Conservation (phyloP, 2,329 filamentous ascomycete species). For the Talaromyces sp. region DNA sequence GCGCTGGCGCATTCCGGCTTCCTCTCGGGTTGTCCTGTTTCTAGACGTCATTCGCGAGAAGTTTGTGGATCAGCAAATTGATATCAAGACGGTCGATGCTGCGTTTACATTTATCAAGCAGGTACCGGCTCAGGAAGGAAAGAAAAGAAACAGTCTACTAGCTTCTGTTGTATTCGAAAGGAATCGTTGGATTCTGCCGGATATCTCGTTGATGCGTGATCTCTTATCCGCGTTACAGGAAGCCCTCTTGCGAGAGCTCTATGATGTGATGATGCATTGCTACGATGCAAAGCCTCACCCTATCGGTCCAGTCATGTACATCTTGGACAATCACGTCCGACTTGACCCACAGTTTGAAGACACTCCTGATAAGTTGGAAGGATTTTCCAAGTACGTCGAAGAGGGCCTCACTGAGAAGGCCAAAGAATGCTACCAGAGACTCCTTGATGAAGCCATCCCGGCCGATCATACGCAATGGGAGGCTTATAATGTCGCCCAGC, state of each 20-base stretch:
- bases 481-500: conserved; percentile 82
- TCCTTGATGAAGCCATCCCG: conserved; percentile 77
- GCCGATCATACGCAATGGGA: conserved; percentile 80
- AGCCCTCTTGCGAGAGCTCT: conserved; percentile 78
- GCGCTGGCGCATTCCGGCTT: conserved; percentile 85
- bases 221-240: conserved; percentile 74
- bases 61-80: conserved; percentile 78
- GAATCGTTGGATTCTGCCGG: conserved; percentile 66
- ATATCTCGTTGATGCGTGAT: conserved; percentile 69
- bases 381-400: conserved; percentile 69
- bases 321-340: conserved; percentile 79
- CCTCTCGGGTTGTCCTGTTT: conserved; percentile 73
- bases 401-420: conserved; percentile 72
- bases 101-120: conserved; percentile 80
- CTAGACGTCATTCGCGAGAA: conserved; percentile 82
- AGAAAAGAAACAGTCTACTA: conserved; percentile 51
- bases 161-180: conserved; percentile 54
- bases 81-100: conserved; percentile 74
- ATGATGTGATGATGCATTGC: conserved; percentile 78
- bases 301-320: conserved; percentile 72
- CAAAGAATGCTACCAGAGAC: conserved; percentile 71
- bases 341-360: conserved; percentile 72
- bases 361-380: conserved; percentile 64
- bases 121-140: conserved; percentile 63
- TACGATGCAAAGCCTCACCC: conserved; percentile 85